These are phyloP conservation scores for Domatiomyces globalis DNA, from an alignment of 2,329 filamentous ascomycete genomes.

Conservation along the genomic window DNA sequence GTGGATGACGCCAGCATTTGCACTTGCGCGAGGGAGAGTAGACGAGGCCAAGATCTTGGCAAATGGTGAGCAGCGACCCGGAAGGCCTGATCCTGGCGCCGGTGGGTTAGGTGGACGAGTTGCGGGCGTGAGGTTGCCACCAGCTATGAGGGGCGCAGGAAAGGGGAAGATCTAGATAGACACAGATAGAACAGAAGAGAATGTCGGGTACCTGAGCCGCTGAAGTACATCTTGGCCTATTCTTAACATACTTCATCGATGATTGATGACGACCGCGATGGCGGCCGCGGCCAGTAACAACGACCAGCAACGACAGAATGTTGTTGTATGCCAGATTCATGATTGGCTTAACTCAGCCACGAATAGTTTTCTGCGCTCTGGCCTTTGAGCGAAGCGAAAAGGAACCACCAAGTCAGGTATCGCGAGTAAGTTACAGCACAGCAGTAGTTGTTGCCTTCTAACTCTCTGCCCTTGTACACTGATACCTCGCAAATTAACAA, in stretches of 20 bases:
- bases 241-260: too few relatives aligned
- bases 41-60: conserved; percentile 47
- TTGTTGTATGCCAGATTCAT: neutral
- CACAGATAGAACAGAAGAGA: neutral
- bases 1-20: conserved; percentile 87
- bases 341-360: conserved; percentile 1
- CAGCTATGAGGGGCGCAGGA: conserved; percentile 13
- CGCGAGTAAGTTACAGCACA: too few relatives aligned
- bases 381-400: too few relatives aligned
- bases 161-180: conserved; percentile 8
- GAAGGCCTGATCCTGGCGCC: neutral
- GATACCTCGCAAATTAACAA: too few relatives aligned
- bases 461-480: too few relatives aligned
- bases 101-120: neutral
- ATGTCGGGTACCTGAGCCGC: neutral
- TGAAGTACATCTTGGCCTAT: too few relatives aligned
- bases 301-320: too few relatives aligned
- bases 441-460: too few relatives aligned
- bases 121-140: conserved; percentile 12
- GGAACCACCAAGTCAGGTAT: too few relatives aligned
- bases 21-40: conserved; percentile 64
- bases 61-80: neutral
- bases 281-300: too few relatives aligned
- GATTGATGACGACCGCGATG: too few relatives aligned
- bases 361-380: neutral